These are phyloP conservation scores for Mycena polygramma DNA, from an alignment of 768 basidiomycete genomes.

Conservation along the genomic window DNA sequence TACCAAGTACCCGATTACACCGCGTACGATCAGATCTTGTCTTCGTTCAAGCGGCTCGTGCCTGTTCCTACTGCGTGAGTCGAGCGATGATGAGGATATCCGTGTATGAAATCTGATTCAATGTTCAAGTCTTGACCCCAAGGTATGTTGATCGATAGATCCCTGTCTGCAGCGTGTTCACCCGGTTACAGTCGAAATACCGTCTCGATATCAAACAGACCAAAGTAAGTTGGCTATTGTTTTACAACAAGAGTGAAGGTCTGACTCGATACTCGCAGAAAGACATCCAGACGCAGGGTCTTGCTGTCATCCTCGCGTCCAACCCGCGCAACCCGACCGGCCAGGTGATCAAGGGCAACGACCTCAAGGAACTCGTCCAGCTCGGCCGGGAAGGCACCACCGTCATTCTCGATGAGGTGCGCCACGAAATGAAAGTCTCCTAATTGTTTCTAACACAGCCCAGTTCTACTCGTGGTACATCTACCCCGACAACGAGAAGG, in stretches of 20 bases:
- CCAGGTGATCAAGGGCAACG: conserved; percentile 84
- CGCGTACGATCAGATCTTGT: conserved; percentile 86
- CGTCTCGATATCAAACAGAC: conserved; percentile 84
- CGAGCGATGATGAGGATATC: conserved; percentile 6
- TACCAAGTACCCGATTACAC: conserved; percentile 96
- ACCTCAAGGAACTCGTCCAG: conserved; percentile 83
- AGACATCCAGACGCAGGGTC: conserved; percentile 86
- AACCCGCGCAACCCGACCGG: conserved; percentile 99
- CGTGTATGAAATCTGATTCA: not conserved
- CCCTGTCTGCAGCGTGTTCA: conserved; percentile 6
- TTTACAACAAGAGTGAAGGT: not conserved
- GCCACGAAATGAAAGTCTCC: too few relatives aligned
- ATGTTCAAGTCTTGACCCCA: conserved; percentile 47
- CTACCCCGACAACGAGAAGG: conserved; percentile 82
- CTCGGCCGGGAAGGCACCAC: conserved; percentile 85
- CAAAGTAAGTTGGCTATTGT: conserved; percentile 57
- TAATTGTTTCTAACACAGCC: too few relatives aligned
- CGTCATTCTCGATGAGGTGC: conserved; percentile 85
- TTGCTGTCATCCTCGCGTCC: conserved; percentile 88
- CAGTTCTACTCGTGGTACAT: conserved; percentile 98
- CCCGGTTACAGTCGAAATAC: conserved; percentile 69
- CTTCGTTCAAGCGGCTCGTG: conserved; percentile 89
- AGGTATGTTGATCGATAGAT: conserved; percentile 39
- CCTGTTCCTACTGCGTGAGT: conserved; percentile 91
- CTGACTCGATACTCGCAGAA: conserved; percentile 57